Base-by-base conservation (phyloP, 1,139 yeast genomes). In the Protomyces inouyei region DNA sequence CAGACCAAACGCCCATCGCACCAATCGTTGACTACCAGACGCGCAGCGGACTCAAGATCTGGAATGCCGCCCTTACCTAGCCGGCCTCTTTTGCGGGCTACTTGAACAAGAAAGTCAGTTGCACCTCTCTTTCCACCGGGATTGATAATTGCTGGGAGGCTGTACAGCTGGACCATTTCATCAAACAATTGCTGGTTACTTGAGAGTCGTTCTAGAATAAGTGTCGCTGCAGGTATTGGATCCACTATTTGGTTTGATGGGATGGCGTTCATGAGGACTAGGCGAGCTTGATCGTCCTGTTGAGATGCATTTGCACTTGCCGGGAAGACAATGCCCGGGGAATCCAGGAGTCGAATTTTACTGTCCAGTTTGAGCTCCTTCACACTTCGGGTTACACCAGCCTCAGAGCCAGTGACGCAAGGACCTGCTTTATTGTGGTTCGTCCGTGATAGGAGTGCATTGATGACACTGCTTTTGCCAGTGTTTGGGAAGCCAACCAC, bases 271-370 rank as follows among this genome's bases (percentile, higher is more conserved):
- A 93, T 79, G 67, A 93, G 80, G 9, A 95, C 90, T 70, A 93
- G 81, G 71, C 93, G 89, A 18, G 98, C 96, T 73, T 88, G 89
- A 75, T 87, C 91, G 68, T 86, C 89, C 25, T 79, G 76, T n/a
- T 61, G 79, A 86, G 71, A 79, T 82, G 71, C 77, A 77, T 61
- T 77, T 72, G 67, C 82, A 82, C 78, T 81, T 67, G 86, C 85
- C 55, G 98, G 98, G 84, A 93, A 93, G 52, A 95, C 97, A 69
- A 93, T 93, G 74, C 98, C 98, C 60, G 98, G 98, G 60, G 97
- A 90, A 76, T 93, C 98, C 73, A 93, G 81, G 68, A 93, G 82
- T 76, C 88, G 89, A 71, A 93, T 82, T 76, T 91, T 91, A 73
- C 85, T 87, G 75, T 93, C 98, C 68, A 93, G 83, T 77, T 93